Evolutionary conservation across 2,329 filamentous ascomycete genomes (phyloP).

Genomic region (Xylaria sp.): DNA sequence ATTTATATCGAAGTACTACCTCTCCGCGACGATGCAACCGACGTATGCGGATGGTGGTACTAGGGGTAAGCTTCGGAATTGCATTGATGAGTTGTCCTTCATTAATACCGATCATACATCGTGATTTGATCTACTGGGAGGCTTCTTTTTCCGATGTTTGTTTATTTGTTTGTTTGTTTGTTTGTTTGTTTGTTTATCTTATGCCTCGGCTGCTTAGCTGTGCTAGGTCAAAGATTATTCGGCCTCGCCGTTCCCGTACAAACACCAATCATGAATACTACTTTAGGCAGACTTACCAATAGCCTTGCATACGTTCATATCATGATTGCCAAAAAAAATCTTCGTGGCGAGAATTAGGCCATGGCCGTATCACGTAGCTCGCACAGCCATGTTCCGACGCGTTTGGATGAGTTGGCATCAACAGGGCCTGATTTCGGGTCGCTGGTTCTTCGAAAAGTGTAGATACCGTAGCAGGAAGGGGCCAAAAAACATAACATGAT

Average conservation of each 20-base stretch:
- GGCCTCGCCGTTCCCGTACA: conserved; percentile 17
- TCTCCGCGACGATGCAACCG: conserved; percentile 25
- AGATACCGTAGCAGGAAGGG: conserved; percentile 11
- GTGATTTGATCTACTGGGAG: neutral
- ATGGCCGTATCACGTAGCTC: conserved; percentile 7
- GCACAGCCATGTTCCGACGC: conserved; percentile 11
- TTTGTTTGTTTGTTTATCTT: conserved; percentile 32
- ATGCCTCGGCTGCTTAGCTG: neutral
- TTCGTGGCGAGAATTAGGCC: conserved; percentile 5
- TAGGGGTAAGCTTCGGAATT: conserved; percentile 10
- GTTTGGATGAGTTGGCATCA: conserved; percentile 30
- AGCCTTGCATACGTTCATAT: conserved; percentile 17
- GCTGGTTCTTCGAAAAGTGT: conserved; percentile 10
- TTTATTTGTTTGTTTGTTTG: conserved; percentile 1
- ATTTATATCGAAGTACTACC: conserved; percentile 27
- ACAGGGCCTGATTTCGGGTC: conserved; percentile 25
- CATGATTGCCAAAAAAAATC: neutral
- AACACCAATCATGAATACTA: neutral
- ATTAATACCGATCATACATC: neutral
- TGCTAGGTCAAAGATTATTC: conserved; percentile 9
- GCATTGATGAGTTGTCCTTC: conserved; percentile 33
- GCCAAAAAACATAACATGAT: conserved; percentile 20
- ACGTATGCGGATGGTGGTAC: conserved; percentile 20
- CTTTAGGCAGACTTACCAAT: neutral
- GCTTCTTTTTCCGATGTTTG: neutral